Evolutionary conservation across 2,329 filamentous ascomycete genomes (phyloP).

Genomic region (Nothophaeocryptopus gaeumannii): DNA sequence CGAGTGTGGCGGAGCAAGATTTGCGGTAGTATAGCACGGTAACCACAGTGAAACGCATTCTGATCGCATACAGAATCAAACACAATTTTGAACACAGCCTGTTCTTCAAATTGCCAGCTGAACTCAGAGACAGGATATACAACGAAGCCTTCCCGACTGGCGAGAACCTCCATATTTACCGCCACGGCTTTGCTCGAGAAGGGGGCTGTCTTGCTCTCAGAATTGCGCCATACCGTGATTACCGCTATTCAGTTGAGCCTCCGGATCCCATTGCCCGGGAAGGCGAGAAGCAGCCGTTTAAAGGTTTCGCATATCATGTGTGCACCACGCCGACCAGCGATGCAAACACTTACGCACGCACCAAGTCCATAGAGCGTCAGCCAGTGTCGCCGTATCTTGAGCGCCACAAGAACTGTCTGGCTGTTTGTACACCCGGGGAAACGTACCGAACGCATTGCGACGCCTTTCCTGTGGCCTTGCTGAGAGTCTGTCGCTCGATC

Average conservation of each 20-base stretch:
- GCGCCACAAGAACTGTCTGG: neutral
- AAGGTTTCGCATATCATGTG: neutral
- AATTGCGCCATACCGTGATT: neutral
- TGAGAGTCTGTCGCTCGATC: conserved; percentile 2
- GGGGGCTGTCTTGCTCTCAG: neutral
- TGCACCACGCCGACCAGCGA: neutral
- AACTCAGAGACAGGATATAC: neutral
- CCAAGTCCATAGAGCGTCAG: neutral
- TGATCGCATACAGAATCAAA: neutral
- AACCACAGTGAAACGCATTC: neutral
- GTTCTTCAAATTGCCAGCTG: neutral
- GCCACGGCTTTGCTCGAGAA: neutral
- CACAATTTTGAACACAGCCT: neutral
- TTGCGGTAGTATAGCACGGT: neutral
- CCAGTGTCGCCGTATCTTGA: neutral
- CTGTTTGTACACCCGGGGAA: no score
- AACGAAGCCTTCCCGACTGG: neutral
- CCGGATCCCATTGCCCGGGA: no score
- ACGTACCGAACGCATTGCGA: no score
- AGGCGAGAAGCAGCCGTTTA: neutral
- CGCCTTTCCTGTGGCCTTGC: conserved; percentile 1
- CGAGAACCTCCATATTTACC: neutral
- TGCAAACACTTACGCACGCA: neutral
- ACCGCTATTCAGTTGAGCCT: no score
- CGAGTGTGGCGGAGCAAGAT: neutral